phyloP scores from a whole-genome alignment of 1,284 basidiomycete genomes.

The Pseudozyma tsukubaensis region DNA sequence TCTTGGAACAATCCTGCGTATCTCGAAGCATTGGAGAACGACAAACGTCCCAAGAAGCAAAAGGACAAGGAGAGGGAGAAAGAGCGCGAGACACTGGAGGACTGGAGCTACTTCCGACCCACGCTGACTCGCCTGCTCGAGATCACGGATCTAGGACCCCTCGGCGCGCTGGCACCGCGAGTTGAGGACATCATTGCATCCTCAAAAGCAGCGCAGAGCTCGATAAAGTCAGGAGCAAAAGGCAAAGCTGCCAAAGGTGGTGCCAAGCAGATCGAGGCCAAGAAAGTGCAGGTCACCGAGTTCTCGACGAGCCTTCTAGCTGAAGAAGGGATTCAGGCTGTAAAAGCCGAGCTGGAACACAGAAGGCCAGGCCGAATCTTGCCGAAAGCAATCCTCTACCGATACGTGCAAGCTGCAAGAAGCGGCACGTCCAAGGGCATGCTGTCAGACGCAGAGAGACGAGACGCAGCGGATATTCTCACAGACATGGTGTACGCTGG shows the following conservation, averaged over 20 bases:
- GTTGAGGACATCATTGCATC: background rate
- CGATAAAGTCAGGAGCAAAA: background rate
- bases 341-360: constrained; percentile 20
- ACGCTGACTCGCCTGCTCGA: constrained; percentile 49
- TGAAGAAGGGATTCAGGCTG: constrained; percentile 19
- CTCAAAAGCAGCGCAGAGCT: too few relatives aligned
- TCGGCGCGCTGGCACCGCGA: constrained; percentile 17
- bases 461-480: constrained; percentile 35
- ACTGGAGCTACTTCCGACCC: constrained; percentile 61
- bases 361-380: constrained; percentile 9
- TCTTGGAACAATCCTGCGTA: constrained; percentile 44
- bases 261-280: background rate
- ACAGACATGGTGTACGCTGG: constrained; percentile 54
- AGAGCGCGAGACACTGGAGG: constrained; percentile 58
- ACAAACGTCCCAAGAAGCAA: constrained; percentile 53
- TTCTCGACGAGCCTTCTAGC: constrained; percentile 17
- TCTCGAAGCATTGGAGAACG: constrained; percentile 48
- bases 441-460: constrained; percentile 27
- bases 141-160: constrained; percentile 47
- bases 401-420: constrained; percentile 19
- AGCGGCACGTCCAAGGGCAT: constrained; percentile 9
- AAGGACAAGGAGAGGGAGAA: constrained; percentile 57
- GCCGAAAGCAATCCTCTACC: constrained; percentile 14
- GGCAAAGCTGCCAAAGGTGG: constrained; percentile 7
- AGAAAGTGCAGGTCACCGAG: background rate